Evolutionary conservation across 768 basidiomycete genomes (phyloP).

Genomic region (Lactarius tabidus): DNA sequence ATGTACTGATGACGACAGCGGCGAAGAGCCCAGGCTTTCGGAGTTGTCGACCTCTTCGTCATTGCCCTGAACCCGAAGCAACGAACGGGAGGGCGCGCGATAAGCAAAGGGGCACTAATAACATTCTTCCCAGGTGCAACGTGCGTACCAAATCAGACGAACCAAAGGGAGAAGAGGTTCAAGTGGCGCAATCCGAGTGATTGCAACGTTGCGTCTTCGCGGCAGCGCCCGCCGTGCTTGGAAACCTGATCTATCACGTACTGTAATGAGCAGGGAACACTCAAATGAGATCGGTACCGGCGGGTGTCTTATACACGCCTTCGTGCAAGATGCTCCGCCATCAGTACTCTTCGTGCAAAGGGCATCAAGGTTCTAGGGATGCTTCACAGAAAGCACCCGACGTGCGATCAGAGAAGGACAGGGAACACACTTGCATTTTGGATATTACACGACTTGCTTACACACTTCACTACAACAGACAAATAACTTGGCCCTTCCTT

Average conservation of each 20-base stretch:
- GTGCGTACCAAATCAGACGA: background rate
- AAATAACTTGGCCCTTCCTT: background rate
- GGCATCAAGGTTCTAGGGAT: background rate
- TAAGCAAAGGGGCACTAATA: constrained; percentile 15
- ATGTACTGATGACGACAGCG: constrained; percentile 17
- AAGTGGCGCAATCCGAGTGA: constrained; percentile 9
- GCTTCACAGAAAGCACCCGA: background rate
- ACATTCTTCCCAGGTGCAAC: background rate
- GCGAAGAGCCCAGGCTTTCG: constrained; percentile 15
- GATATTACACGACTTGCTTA: constrained; percentile 1
- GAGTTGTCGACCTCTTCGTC: constrained; percentile 18
- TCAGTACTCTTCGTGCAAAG: background rate
- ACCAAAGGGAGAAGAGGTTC: background rate
- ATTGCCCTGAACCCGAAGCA: constrained; percentile 14
- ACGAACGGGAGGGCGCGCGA: constrained; percentile 1
- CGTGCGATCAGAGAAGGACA: background rate
- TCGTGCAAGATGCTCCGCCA: background rate
- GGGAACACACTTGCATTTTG: background rate
- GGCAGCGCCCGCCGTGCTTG: background rate
- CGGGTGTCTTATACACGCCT: background rate
- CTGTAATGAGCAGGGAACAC: background rate
- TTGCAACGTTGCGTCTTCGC: constrained; percentile 13
- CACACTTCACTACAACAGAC: constrained; percentile 6
- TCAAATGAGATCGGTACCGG: background rate
- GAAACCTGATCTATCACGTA: background rate